A percentile compares a stretch with the other conserved stretches of the same genome.
Evolutionary conservation across 306 rosid species (phyloP).

Genomic region (Chamaecrista fasciculata): DNA sequence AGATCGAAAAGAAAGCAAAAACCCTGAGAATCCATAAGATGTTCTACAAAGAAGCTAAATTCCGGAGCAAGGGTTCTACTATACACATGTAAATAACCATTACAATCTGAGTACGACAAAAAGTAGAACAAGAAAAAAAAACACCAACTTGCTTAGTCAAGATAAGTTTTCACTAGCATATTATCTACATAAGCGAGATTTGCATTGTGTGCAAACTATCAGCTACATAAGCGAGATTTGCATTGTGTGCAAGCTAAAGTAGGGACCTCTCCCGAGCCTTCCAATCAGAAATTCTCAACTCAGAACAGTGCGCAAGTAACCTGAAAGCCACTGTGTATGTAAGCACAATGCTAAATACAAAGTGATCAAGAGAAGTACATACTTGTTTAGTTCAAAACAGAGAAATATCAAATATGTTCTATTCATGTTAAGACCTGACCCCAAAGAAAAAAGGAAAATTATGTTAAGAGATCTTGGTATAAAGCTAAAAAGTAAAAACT

Average conservation of each 20-base stretch:
- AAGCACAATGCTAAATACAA: not conserved
- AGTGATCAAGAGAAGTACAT: not conserved
- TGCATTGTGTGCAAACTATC: slow-evolving; percentile 4
- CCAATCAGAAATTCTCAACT: not conserved
- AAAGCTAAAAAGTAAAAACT: not conserved
- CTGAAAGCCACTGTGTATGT: not conserved
- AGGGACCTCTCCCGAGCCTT: not conserved
- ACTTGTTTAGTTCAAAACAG: not conserved
- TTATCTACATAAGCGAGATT: not conserved
- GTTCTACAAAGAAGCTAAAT: not conserved
- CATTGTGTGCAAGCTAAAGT: not conserved
- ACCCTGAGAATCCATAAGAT: not conserved
- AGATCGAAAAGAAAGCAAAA: not conserved
- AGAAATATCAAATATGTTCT: not conserved
- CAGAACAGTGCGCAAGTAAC: not conserved
- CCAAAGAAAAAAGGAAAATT: too few species aligned
- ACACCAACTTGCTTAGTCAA: not conserved
- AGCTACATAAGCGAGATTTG: too few species aligned
- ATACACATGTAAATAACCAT: not conserved
- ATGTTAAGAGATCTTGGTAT: slow-evolving; percentile 1
- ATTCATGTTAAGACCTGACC: too few species aligned
- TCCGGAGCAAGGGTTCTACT: not conserved
- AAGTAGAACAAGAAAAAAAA: not conserved
- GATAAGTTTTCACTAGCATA: not conserved
- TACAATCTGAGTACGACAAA: not conserved